Evolutionary conservation across 371 early-diverging fungal genomes (phyloP).

Genomic region (Actinomortierella ambigua): DNA sequence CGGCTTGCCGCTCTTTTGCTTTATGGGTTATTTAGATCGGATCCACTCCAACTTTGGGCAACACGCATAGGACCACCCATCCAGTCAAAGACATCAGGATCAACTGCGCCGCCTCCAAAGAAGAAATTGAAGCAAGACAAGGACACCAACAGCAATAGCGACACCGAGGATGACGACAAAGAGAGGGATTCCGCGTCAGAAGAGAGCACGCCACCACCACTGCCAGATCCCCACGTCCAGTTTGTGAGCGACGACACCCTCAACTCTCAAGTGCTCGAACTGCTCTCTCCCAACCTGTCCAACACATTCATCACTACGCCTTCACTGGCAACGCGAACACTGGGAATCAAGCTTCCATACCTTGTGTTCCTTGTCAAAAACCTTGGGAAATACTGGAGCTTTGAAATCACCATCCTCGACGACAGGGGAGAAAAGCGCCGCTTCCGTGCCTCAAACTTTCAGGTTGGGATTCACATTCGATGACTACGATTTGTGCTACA

Average conservation of each 20-base stretch:
- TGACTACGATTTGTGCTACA: no score
- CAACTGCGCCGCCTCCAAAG: constrained; percentile 10
- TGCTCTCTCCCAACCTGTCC: constrained; percentile 79
- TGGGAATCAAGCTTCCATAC: constrained; percentile 93
- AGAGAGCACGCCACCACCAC: background rate
- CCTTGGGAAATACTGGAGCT: constrained; percentile 86
- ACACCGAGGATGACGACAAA: constrained; percentile 6
- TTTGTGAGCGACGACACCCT: constrained; percentile 84
- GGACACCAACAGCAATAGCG: no score
- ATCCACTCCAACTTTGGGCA: constrained; percentile 86
- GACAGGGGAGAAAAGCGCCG: constrained; percentile 79
- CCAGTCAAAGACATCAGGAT: constrained; percentile 28
- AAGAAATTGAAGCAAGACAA: constrained; percentile 12
- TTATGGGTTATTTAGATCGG: constrained; percentile 55
- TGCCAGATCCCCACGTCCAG: constrained; percentile 67
- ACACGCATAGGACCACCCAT: constrained; percentile 59
- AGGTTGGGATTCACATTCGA: constrained; percentile 54
- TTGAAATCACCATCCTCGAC: constrained; percentile 88
- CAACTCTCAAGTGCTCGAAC: constrained; percentile 81
- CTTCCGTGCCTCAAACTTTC: constrained; percentile 92
- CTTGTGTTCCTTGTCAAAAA: constrained; percentile 88
- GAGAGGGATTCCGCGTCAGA: constrained; percentile 7
- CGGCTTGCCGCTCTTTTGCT: background rate
- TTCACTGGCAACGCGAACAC: constrained; percentile 67
- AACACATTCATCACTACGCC: constrained; percentile 92